Evolutionary conservation across 257 asterid genomes (phyloP).

Genomic region (Solanum habrochaites): DNA sequence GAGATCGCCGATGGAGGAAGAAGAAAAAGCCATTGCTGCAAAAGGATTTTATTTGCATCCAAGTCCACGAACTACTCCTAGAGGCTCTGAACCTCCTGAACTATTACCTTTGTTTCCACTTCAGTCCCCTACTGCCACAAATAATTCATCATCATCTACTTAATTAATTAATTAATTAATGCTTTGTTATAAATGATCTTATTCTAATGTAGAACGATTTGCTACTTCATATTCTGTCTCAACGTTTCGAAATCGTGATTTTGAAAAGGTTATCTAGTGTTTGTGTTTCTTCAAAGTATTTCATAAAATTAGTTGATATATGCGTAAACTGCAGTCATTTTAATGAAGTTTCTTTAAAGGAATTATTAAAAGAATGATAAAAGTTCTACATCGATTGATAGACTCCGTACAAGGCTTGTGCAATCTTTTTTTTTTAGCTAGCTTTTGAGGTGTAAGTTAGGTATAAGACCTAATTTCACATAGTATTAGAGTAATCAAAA

Average conservation of each 20-base stretch:
- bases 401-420: no score
- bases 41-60: slow-evolving; percentile 78
- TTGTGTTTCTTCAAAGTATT: no score
- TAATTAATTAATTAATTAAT: background rate
- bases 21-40: slow-evolving; percentile 53
- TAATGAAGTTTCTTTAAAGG: background rate
- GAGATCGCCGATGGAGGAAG: slow-evolving; percentile 42
- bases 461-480: no score
- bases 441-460: no score
- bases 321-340: background rate
- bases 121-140: slow-evolving; percentile 21
- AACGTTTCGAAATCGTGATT: background rate
- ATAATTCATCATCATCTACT: background rate
- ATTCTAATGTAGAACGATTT: background rate
- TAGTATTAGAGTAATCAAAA: rapidly evolving
- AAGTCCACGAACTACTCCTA: slow-evolving; percentile 46
- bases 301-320: background rate
- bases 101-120: slow-evolving; percentile 81
- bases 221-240: background rate
- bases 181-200: background rate
- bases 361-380: no score
- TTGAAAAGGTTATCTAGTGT: no score
- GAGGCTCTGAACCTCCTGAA: slow-evolving; percentile 72
- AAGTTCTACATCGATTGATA: no score
- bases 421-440: no score